phyloP scores from a whole-genome alignment of 768 basidiomycete genomes.

The Boletus rubropictus region DNA sequence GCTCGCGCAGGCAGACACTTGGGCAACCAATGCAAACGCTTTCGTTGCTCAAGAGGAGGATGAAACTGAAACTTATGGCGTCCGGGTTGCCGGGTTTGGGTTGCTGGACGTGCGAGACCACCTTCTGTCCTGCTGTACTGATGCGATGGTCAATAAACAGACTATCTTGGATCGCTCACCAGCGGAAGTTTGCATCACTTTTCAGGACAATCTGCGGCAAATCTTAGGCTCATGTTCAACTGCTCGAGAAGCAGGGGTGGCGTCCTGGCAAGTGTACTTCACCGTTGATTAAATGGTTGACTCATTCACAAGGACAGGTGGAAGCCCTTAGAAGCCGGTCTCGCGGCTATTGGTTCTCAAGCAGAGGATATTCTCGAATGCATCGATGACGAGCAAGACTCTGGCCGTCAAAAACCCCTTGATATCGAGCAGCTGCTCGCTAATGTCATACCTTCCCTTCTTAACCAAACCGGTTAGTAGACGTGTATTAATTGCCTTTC shows the following conservation, averaged over 20 bases:
- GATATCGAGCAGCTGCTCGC: conserved; percentile 74
- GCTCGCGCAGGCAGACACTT: conserved; percentile 71
- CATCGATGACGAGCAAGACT: conserved; percentile 68
- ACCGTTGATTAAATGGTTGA: not conserved
- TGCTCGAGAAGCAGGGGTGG: conserved; percentile 46
- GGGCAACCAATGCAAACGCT: conserved; percentile 83
- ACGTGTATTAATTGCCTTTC: not conserved
- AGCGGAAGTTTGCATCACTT: conserved; percentile 42
- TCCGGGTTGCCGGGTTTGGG: conserved; percentile 82
- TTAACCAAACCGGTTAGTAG: conserved; percentile 61
- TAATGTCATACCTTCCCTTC: conserved; percentile 71
- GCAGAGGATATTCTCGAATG: conserved; percentile 70
- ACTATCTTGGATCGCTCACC: conserved; percentile 53
- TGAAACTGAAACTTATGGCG: conserved; percentile 74
- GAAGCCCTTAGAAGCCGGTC: conserved; percentile 81
- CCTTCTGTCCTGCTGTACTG: not conserved
- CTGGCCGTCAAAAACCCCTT: conserved; percentile 58
- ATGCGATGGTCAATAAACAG: conserved; percentile 30
- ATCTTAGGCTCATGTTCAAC: conserved; percentile 55
- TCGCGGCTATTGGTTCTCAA: conserved; percentile 78
- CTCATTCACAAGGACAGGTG: conserved; percentile 52
- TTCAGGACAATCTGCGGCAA: conserved; percentile 50
- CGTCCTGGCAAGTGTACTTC: conserved; percentile 52
- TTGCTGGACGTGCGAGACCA: conserved; percentile 55
- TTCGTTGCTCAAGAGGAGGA: conserved; percentile 96